Evolutionary conservation across 495 filamentous ascomycete species (phyloP), one percentile per base, ranked within the genome.

Genomic region (Evansstolkia leycettana): DNA sequence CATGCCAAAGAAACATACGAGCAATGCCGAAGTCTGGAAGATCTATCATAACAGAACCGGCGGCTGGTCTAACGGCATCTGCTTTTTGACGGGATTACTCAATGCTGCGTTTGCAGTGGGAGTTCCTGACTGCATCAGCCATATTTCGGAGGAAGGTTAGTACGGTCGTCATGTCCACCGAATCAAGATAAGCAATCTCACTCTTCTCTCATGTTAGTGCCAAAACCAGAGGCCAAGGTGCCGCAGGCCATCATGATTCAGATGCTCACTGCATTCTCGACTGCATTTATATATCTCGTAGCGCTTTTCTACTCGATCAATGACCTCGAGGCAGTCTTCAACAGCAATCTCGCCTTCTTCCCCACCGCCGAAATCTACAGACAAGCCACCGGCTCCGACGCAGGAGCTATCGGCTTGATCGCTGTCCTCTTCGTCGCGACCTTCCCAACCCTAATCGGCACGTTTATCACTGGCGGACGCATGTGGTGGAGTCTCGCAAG

Each of bases 61-160:
- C 0, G 84, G 75, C 50, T 64, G 60, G 37, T 70, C 63, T 18
- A 65, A 73, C 36, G 82, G 79, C 0, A 63, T 88, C 7, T 80
- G 73, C 11, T 88, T 88, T 44, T 52, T 84, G 25, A 62, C 75
- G 4, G 81, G 82, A 1, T 70, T 85, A 25, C 59, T 88, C 30
- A 88, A 88, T 45, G 82, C 79, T 7, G 81, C 82, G 3, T 87
- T 79, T 46, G 73, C 81, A 2, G 72, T 87, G 16, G 83, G 82
- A 2, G 82, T 80, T 0, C 81, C 81, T 0, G 80, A 80, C 52
- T 62, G 69, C 17, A 67, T 81, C 33, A 75, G 75, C 4, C 82
- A 88, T 50, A 65, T 88, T 33, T 75, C 82, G 1, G 82, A 88
- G 52, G 82, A 88, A 55, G 56, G 51, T 51, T 5, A 23, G 20